Conservation (phyloP, 176 grass and related monocot species). For the Eragrostis nindensis region DNA sequence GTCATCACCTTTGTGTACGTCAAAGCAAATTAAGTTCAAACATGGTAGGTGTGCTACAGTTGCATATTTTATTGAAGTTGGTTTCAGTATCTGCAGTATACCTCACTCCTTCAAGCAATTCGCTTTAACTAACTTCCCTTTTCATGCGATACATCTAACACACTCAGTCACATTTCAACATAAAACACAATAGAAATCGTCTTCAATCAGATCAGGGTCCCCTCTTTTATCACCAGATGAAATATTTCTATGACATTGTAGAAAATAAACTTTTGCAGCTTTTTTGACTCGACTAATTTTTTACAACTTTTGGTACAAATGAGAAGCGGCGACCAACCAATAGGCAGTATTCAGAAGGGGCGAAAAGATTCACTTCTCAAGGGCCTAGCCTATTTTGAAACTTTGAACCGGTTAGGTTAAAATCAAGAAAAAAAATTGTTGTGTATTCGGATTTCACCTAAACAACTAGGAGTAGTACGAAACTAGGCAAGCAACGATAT, state of each 20-base stretch:
- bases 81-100: neutral
- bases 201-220: neutral
- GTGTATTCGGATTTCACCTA: neutral
- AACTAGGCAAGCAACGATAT: constrained; percentile 8
- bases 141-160: neutral
- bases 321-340: neutral
- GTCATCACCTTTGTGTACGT: neutral
- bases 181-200: neutral
- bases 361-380: neutral
- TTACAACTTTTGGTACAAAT: neutral
- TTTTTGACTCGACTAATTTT: too few species aligned
- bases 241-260: neutral
- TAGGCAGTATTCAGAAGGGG: neutral
- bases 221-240: neutral
- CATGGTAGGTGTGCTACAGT: neutral
- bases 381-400: neutral
- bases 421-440: neutral
- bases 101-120: neutral
- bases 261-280: neutral
- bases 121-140: neutral
- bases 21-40: neutral
- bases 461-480: neutral
- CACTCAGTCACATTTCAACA: too few species aligned
- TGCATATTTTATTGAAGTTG: neutral
- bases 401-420: neutral